Evolutionary conservation across 2,329 filamentous ascomycete genomes (phyloP).

Genomic region (Sporothrix dimorphospora): DNA sequence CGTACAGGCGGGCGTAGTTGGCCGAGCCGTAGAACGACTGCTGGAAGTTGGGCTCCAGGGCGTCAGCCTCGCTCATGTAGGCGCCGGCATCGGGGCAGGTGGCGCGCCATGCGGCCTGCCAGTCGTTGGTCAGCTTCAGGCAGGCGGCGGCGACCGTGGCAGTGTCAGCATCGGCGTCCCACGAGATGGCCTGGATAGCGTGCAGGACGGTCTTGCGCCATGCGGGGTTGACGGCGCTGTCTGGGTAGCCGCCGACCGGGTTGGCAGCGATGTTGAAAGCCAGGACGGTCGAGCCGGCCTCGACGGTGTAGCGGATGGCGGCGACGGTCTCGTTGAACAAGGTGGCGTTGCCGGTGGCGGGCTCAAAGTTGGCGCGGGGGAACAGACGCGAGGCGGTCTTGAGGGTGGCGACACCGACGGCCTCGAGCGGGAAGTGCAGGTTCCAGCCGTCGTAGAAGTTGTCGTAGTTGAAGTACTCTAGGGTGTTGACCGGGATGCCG

Average conservation of each 20-base stretch:
- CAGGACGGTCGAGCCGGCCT: slow-evolving; percentile 47
- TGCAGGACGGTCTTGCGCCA: slow-evolving; percentile 51
- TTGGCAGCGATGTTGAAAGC: slow-evolving; percentile 46
- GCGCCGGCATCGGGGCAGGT: slow-evolving; percentile 43
- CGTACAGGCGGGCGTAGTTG: slow-evolving; percentile 40
- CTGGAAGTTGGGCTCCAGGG: slow-evolving; percentile 42
- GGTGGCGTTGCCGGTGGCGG: slow-evolving; percentile 41
- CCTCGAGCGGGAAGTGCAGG: slow-evolving; percentile 38
- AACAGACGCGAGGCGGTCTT: slow-evolving; percentile 40
- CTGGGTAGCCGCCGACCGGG: slow-evolving; percentile 37
- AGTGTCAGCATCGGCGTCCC: slow-evolving; percentile 31
- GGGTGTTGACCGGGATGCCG: slow-evolving; percentile 34
- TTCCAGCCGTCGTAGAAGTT: slow-evolving; percentile 54
- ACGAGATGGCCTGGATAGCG: slow-evolving; percentile 41
- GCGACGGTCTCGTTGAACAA: slow-evolving; percentile 36
- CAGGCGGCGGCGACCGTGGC: slow-evolving; percentile 33
- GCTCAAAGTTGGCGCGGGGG: slow-evolving; percentile 38
- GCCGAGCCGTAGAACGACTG: slow-evolving; percentile 42
- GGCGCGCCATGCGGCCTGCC: slow-evolving; percentile 39
- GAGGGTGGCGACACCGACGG: slow-evolving; percentile 42
- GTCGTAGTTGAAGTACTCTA: slow-evolving; percentile 36
- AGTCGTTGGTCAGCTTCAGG: slow-evolving; percentile 40
- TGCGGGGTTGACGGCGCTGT: slow-evolving; percentile 52
- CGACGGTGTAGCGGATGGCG: slow-evolving; percentile 45
- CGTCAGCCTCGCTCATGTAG: slow-evolving; percentile 47